Evolutionary conservation across 257 asterid species (phyloP).

Genomic region (Solanum infundibuliforme): DNA sequence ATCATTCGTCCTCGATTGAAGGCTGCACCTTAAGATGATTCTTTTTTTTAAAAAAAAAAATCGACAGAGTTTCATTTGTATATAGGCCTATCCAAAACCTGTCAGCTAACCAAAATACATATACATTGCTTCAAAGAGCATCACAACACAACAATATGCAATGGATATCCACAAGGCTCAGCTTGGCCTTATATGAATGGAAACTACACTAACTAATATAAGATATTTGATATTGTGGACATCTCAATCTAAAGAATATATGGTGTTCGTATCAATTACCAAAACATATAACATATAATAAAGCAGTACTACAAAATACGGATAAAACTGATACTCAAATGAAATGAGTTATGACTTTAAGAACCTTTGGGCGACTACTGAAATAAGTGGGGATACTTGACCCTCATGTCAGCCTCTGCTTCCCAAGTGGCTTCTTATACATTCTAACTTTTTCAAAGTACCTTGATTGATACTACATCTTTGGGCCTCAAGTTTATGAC

Average conservation of each 20-base stretch:
- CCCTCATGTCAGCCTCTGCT: not conserved
- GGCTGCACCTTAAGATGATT: not conserved
- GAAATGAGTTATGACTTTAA: not conserved
- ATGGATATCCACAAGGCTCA: not conserved
- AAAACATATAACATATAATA: not conserved
- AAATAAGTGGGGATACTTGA: too few relatives aligned
- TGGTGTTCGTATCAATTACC: not conserved
- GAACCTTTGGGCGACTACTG: not conserved
- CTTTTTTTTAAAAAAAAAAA: too few relatives aligned
- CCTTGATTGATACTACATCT: not conserved
- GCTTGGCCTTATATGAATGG: not conserved
- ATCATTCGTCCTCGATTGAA: not conserved
- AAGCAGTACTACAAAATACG: not conserved
- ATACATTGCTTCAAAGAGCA: not conserved
- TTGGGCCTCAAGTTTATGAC: not conserved
- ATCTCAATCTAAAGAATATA: not conserved
- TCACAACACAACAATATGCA: not conserved
- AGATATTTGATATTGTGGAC: not conserved
- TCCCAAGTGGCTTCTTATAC: not conserved
- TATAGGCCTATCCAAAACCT: not conserved
- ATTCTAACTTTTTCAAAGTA: not conserved
- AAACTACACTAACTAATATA: not conserved
- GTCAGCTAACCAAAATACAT: not conserved
- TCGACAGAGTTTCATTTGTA: not conserved
- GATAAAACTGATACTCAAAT: not conserved